A percentile compares a stretch with the other conserved stretches of the same genome.
These are phyloP conservation scores for Candida arabinofermentans DNA, from an alignment of 805 yeast genomes.

Conservation along the genomic window DNA sequence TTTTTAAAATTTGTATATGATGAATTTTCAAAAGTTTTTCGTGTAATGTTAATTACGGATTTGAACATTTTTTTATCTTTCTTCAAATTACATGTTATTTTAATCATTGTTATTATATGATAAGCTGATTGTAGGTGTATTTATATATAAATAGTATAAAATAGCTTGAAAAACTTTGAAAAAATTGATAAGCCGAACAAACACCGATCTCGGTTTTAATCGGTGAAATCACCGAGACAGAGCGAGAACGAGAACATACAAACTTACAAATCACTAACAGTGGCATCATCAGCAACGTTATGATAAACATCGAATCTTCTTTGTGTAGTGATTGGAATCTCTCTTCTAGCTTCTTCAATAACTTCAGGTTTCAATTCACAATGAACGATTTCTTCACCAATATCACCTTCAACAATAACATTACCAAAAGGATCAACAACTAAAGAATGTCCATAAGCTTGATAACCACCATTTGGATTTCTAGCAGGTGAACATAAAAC, in stretches of 20 bases:
- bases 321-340: slow-evolving; percentile 67
- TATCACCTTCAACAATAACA: slow-evolving; percentile 68
- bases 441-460: slow-evolving; percentile 64
- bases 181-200: too few species aligned
- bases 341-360: slow-evolving; percentile 53
- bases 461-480: slow-evolving; percentile 51
- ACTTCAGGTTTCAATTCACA: slow-evolving; percentile 66
- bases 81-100: too few species aligned
- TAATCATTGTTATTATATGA: too few species aligned
- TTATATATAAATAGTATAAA: too few species aligned
- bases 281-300: slow-evolving; percentile 34
- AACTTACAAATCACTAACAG: slow-evolving; percentile 16
- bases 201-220: too few species aligned
- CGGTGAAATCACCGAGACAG: not conserved
- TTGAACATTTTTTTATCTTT: too few species aligned
- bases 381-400: slow-evolving; percentile 69
- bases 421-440: slow-evolving; percentile 62
- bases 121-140: too few species aligned
- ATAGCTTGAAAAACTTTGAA: too few species aligned
- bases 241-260: not conserved
- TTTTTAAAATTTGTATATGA: slow-evolving; percentile 7
- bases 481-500: slow-evolving; percentile 88
- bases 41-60: too few species aligned
- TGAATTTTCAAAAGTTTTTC: too few species aligned
- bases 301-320: slow-evolving; percentile 65